Evolutionary conservation across 2,329 filamentous ascomycete species (phyloP), one percentile per base, ranked within the genome.

Genomic region (Phoma sp.): DNA sequence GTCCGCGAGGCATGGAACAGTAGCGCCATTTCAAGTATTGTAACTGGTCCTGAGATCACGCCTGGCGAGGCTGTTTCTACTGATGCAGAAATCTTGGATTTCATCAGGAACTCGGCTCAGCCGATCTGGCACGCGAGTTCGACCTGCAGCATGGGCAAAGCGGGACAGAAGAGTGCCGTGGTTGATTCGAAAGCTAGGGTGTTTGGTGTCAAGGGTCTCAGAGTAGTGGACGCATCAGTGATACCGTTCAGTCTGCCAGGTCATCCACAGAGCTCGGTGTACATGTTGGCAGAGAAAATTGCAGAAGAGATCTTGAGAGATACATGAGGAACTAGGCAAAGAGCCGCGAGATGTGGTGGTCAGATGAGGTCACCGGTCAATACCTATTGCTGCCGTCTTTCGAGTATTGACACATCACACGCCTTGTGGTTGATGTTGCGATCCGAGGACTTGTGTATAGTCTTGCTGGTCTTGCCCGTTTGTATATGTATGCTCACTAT

Each of bases 81-180:
- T 4, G 69, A 74, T 55, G 63, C 33, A 4, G 45, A 72, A 21
- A 69, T 74, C 8, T 31, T 43, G 7, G 37, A 64, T 90, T 59
- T 36, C 13, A 61, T 68, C 17, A 49, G 46, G 33, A 17, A 47
- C 10, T 43, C 51, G 1, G 61, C 52, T 9, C 50, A 54, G 35
- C 48, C 58, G 2, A 64, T 67, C 29, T 65, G 58, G 57, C 62
- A 68, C 41, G 65, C 59, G 2, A 61, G 52, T 40, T 63, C 59
- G 7, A 67, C 65, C 3, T 65, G 61, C 31, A 53, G 54, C 32
- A 71, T 74, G 71, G 72, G 71, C 1, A 64, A 58, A 47, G 32
- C 39, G 4, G 62, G 63, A 9, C 63, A 75, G 24, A 55, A 56
- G 17, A 61, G 59, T 38, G 73, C 74, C 0, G 73, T 75, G 1